Evolutionary conservation across 352 stramenopile species (phyloP), one percentile per base, ranked within the genome.

Genomic region (Thalassiosira mediterranea): DNA sequence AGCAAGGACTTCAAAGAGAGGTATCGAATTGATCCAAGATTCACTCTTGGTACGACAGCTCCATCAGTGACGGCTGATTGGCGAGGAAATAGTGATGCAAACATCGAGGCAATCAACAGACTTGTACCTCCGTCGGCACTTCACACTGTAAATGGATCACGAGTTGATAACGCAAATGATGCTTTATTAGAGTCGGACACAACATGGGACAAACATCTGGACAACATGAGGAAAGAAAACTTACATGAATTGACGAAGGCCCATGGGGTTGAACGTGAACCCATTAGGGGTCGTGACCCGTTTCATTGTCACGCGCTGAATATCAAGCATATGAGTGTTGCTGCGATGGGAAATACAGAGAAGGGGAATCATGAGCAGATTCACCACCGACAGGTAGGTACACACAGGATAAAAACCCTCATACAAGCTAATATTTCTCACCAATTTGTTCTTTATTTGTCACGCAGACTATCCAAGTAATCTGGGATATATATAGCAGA

Each of bases 301-400:
- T 53, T 53, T 53, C 46, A 53, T n/a, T 17, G 5, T 21, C 5
- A 53, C 17, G 5, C 5, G 46, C 17, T 53, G 15, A 8, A 17
- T 5, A 53, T 53, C 21, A 53, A 53, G 46, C 21, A 53, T 26
- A 7, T 53, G 8, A 53, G 46, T n/a, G 46, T 17, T 5, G 46
- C 5, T 7, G 46, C 46, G 5, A 53, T 26, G 21, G 46, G 46
- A 5, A 53, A 53, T 5, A 53, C 46, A 7, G 46, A 44, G 8
- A 44, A 53, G 7, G 46, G 46, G 8, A 19, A 53, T 19, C 17
- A 21, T n/a, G 46, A 19, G 15, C 46, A 53, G 17, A 11, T 53
- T 10, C 46, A 53, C 17, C 46, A 53, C 46, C 8, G 46, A 7
- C 7, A 13, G 34, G 34, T 42, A 42, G 13, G 34, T 42, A 42